Percentiles rank a stretch among this genome's conserved stretches.
Conservation (phyloP, 305 asterid genomes). For the Plantago coronopus region DNA sequence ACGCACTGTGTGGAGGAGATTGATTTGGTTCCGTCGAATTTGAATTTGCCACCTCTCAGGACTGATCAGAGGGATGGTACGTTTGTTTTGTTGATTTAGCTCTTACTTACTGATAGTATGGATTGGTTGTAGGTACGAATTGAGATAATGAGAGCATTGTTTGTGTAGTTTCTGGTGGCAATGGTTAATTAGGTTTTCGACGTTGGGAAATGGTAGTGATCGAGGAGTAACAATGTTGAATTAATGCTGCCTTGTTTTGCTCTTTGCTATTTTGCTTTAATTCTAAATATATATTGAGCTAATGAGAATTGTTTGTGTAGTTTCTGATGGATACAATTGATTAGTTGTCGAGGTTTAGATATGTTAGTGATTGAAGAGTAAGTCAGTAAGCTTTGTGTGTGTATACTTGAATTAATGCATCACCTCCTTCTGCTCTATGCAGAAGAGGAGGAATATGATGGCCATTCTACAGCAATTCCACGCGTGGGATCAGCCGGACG, state of each 20-base stretch:
- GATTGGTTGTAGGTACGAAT: background rate
- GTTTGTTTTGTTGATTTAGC: background rate
- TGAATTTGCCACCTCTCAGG: conserved; percentile 48
- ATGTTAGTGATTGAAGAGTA: background rate
- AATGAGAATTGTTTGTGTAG: background rate
- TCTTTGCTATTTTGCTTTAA: no score
- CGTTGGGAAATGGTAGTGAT: background rate
- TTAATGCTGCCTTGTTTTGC: no score
- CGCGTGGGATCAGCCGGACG: conserved; percentile 64
- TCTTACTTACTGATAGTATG: no score
- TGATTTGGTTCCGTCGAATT: conserved; percentile 43
- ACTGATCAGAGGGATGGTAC: conserved; percentile 50
- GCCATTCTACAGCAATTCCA: conserved; percentile 37
- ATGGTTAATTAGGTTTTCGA: background rate
- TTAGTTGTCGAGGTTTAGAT: background rate
- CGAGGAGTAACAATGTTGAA: background rate
- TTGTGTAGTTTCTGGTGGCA: background rate
- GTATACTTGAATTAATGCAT: conserved; percentile 8
- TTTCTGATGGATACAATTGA: background rate
- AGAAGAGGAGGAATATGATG: conserved; percentile 43
- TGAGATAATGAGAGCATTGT: background rate
- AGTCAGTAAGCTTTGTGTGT: no score
- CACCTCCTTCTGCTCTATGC: conserved; percentile 21
- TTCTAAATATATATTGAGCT: background rate
- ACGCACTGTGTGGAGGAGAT: conserved; percentile 28